Evolutionary conservation across 2,329 filamentous ascomycete species (phyloP).

Genomic region (Sphaceloma murrayae): DNA sequence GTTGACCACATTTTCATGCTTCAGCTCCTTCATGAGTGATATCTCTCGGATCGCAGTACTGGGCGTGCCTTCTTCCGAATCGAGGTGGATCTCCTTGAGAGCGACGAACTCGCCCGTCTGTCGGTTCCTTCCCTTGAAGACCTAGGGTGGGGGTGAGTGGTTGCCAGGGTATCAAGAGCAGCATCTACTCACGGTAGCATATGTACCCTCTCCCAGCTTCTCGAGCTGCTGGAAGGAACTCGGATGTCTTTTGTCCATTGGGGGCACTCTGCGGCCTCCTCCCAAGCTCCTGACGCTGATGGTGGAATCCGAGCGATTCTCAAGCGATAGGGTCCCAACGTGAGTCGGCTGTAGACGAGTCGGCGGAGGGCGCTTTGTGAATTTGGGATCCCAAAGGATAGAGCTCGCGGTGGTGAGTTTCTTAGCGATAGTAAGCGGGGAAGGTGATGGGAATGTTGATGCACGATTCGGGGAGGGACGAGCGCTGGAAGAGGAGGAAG

Average conservation of each 20-base stretch:
- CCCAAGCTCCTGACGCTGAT: constrained; percentile 41
- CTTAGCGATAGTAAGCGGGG: constrained; percentile 34
- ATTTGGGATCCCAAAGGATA: constrained; percentile 42
- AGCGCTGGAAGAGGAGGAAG: constrained; percentile 15
- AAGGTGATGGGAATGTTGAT: constrained; percentile 20
- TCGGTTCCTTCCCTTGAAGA: constrained; percentile 96
- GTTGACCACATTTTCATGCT: constrained; percentile 96
- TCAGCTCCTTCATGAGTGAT: constrained; percentile 97
- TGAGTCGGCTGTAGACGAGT: constrained; percentile 39
- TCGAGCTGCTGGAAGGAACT: constrained; percentile 99
- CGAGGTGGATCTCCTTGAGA: constrained; percentile 96
- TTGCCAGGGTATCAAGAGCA: no score
- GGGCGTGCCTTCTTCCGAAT: constrained; percentile 95
- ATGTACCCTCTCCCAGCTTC: constrained; percentile 94
- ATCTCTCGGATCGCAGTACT: constrained; percentile 97
- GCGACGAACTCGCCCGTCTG: constrained; percentile 95
- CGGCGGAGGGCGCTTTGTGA: constrained; percentile 36
- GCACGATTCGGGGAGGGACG: constrained; percentile 20
- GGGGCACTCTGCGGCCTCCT: constrained; percentile 32
- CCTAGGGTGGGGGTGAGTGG: constrained; percentile 45
- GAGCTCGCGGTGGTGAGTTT: constrained; percentile 41
- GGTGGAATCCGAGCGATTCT: constrained; percentile 42
- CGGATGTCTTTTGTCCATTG: constrained; percentile 89
- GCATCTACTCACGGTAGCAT: constrained; percentile 88
- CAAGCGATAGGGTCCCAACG: constrained; percentile 39